phyloP scores from a whole-genome alignment of 495 filamentous ascomycete genomes.

The Aspergillus carlsbadensis region DNA sequence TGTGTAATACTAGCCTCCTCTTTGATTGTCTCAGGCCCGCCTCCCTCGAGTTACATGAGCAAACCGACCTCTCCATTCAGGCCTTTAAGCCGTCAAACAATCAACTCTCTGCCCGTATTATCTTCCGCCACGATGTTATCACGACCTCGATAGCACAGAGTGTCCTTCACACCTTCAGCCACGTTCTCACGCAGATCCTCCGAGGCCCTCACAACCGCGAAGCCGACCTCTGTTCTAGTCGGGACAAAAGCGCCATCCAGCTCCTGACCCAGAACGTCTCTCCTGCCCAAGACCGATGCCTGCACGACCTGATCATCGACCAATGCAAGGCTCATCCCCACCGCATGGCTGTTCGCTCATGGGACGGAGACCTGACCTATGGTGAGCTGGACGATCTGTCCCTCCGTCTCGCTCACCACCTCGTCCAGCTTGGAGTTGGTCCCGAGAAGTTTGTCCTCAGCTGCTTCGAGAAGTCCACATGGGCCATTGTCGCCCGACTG shows the following conservation, averaged over 20 bases:
- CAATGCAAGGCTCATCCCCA: slow-evolving; percentile 4
- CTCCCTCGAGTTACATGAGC: too few species aligned
- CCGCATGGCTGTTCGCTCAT: slow-evolving; percentile 19
- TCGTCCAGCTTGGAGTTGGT: slow-evolving; percentile 26
- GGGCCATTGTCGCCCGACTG: slow-evolving; percentile 32
- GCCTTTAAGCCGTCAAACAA: neutral
- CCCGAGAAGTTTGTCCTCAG: slow-evolving; percentile 29
- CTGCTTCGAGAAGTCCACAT: slow-evolving; percentile 34
- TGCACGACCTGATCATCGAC: slow-evolving; percentile 3
- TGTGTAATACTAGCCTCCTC: neutral
- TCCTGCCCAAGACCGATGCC: neutral
- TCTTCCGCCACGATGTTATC: neutral
- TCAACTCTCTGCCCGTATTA: neutral
- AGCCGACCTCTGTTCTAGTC: neutral
- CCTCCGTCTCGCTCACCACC: slow-evolving; percentile 24
- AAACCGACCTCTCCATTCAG: neutral
- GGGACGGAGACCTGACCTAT: slow-evolving; percentile 37
- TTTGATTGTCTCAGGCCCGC: neutral
- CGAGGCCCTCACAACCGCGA: neutral
- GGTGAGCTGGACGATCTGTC: slow-evolving; percentile 26
- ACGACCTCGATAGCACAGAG: neutral
- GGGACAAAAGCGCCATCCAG: neutral
- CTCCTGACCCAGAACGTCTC: neutral
- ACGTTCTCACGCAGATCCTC: neutral
- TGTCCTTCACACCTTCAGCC: neutral